A percentile compares a stretch with the other conserved stretches of the same genome.
These are phyloP conservation scores for Trichomonascaceae sp. DNA, from an alignment of 1,139 yeast species.

Conservation along the genomic window DNA sequence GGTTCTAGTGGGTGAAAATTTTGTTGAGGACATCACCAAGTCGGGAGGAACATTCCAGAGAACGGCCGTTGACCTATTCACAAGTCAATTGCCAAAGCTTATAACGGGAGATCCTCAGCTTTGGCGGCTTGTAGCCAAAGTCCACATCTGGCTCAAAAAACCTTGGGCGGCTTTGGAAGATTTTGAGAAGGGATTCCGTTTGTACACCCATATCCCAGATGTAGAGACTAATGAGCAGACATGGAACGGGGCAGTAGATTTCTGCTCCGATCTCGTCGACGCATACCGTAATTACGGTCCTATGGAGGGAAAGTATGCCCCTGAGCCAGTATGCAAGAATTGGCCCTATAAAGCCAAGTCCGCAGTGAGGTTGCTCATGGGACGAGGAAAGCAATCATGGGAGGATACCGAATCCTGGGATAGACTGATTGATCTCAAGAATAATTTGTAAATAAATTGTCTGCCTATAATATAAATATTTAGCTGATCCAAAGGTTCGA, in stretches of 20 bases:
- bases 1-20: slow-evolving; percentile 33
- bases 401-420: slow-evolving; percentile 74
- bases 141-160: slow-evolving; percentile 71
- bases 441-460: slow-evolving; percentile 17
- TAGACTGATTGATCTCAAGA: slow-evolving; percentile 42
- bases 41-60: slow-evolving; percentile 33
- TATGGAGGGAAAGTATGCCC: slow-evolving; percentile 70
- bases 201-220: slow-evolving; percentile 48
- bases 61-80: slow-evolving; percentile 56
- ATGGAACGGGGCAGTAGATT: slow-evolving; percentile 75
- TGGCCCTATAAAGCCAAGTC: slow-evolving; percentile 82
- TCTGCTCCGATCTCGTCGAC: slow-evolving; percentile 67
- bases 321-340: slow-evolving; percentile 81
- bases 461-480: too few species aligned
- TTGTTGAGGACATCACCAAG: slow-evolving; percentile 18
- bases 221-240: slow-evolving; percentile 45
- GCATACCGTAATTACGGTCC: slow-evolving; percentile 86
- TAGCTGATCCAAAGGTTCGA: background rate
- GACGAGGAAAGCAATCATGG: slow-evolving; percentile 71
- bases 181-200: slow-evolving; percentile 78
- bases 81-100: slow-evolving; percentile 51
- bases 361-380: slow-evolving; percentile 58
- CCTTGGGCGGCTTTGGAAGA: slow-evolving; percentile 86
- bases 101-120: slow-evolving; percentile 59
- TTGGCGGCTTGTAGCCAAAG: slow-evolving; percentile 77